Evolutionary conservation across 2,329 filamentous ascomycete genomes (phyloP).

Genomic region (Xylariomycetidae sp.): DNA sequence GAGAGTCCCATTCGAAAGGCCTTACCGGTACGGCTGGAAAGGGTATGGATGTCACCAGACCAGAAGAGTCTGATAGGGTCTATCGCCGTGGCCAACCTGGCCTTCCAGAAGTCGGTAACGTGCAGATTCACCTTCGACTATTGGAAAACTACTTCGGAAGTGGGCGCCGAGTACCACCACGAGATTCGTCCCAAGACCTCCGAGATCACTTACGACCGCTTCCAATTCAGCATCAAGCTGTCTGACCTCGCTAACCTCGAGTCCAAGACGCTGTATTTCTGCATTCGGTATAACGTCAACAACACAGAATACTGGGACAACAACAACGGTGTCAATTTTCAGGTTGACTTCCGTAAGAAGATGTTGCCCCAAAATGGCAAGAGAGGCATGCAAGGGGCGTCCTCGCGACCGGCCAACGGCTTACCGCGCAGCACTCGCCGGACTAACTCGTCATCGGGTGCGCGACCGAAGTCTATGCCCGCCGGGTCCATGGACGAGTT

Average conservation of each 20-base stretch:
- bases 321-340: slow-evolving; percentile 81
- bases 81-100: slow-evolving; percentile 78
- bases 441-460: slow-evolving; percentile 31
- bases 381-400: slow-evolving; percentile 43
- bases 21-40: slow-evolving; percentile 72
- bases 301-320: slow-evolving; percentile 94
- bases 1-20: slow-evolving; percentile 57
- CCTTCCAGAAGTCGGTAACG: slow-evolving; percentile 84
- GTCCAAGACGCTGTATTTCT: slow-evolving; percentile 87
- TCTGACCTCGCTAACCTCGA: slow-evolving; percentile 88
- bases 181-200: slow-evolving; percentile 64
- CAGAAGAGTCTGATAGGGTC: slow-evolving; percentile 81
- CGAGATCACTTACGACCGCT: slow-evolving; percentile 71
- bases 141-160: slow-evolving; percentile 97
- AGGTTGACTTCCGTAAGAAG: slow-evolving; percentile 87
- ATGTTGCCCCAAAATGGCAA: slow-evolving; percentile 56
- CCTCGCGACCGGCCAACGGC: slow-evolving; percentile 43
- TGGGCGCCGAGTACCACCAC: slow-evolving; percentile 79
- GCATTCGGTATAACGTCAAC: slow-evolving; percentile 78
- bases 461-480: slow-evolving; percentile 49
- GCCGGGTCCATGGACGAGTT: slow-evolving; percentile 66
- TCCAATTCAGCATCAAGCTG: slow-evolving; percentile 90
- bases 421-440: slow-evolving; percentile 64
- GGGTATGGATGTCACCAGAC: slow-evolving; percentile 79
- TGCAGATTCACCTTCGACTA: slow-evolving; percentile 95